Evolutionary conservation across 2,329 filamentous ascomycete species (phyloP).

Genomic region (Botrytis tulipae): DNA sequence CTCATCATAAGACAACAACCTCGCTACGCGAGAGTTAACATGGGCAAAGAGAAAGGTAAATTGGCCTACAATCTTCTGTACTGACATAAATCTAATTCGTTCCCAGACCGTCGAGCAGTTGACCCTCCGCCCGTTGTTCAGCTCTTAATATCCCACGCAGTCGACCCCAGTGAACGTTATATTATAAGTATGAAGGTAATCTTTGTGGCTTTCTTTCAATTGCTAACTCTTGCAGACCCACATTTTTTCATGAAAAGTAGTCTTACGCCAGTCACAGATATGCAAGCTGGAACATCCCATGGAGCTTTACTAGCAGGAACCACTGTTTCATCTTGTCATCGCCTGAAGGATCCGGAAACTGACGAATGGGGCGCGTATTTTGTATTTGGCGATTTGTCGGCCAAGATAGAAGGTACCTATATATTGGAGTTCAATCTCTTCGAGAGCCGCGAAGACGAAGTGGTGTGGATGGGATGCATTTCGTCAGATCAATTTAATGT

Average conservation of each 20-base stretch:
- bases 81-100: slow-evolving; percentile 18
- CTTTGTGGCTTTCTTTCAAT: neutral
- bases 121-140: slow-evolving; percentile 85
- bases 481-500: slow-evolving; percentile 68
- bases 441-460: slow-evolving; percentile 54
- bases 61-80: slow-evolving; percentile 10
- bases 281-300: slow-evolving; percentile 23
- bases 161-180: slow-evolving; percentile 49
- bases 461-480: slow-evolving; percentile 39
- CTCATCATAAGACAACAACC: slow-evolving; percentile 66
- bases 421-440: slow-evolving; percentile 75
- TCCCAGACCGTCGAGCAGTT: slow-evolving; percentile 74
- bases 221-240: slow-evolving; percentile 41
- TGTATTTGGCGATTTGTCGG: slow-evolving; percentile 84
- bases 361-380: slow-evolving; percentile 83
- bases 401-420: slow-evolving; percentile 70
- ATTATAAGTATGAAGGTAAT: slow-evolving; percentile 54
- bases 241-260: slow-evolving; percentile 44
- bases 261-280: slow-evolving; percentile 14
- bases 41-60: slow-evolving; percentile 73
- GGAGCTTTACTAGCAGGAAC: slow-evolving; percentile 65
- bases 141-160: slow-evolving; percentile 50
- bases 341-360: slow-evolving; percentile 69
- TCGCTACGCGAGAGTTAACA: slow-evolving; percentile 62
- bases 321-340: slow-evolving; percentile 76